Evolutionary conservation across 495 filamentous ascomycete genomes (phyloP), one percentile per base, ranked within the genome.

Genomic region (Hypoxylon crocopeplum): DNA sequence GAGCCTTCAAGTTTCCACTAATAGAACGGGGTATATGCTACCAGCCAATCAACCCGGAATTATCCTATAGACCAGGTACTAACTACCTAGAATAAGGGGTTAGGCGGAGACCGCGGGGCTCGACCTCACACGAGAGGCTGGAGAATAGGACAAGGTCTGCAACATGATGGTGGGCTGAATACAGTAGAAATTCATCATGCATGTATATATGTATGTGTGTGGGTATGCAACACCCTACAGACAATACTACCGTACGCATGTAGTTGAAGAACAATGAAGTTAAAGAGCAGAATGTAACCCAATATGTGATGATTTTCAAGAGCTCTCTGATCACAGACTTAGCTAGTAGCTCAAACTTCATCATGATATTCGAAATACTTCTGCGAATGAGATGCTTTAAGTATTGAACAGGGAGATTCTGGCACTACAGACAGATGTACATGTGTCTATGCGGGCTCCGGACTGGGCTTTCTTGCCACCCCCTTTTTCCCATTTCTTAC

Each of bases 1-100:
- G 34, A 33, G 47, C 21, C 12, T 46, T 54, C 16, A 36, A 12
- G 49, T 59, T 58, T 56, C 55, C 50, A 50, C 60, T 59, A 56
- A 39, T 20, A 36, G 24, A 15, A 10, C 15, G 36, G 40, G 16
- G 53, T 53, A 57, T 3, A 53, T 15, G 29, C 6, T 52, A 57
- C 52, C 12, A 22, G 8, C 2, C 1, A 12, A 6, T 21, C 12
- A 7, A 12, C 25, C n/a, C 36, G n/a, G 1, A 34, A 32, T 21
- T 39, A 7, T 36, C 3, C 8, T 10, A 1, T 1, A n/a, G 0
- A n/a, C 2, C 7, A 48, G n/a, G 59, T 63, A 63, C 8, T 8
- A 1, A 13, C 5, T 63, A 63, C 58, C 24, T 51, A 7, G 15
- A 16, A 45, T 39, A 55, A 40, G 45, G 38, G 45, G 39, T n/a